Evolutionary conservation across 352 stramenopile genomes (phyloP).

Genomic region (Phytophthora fragariae): DNA sequence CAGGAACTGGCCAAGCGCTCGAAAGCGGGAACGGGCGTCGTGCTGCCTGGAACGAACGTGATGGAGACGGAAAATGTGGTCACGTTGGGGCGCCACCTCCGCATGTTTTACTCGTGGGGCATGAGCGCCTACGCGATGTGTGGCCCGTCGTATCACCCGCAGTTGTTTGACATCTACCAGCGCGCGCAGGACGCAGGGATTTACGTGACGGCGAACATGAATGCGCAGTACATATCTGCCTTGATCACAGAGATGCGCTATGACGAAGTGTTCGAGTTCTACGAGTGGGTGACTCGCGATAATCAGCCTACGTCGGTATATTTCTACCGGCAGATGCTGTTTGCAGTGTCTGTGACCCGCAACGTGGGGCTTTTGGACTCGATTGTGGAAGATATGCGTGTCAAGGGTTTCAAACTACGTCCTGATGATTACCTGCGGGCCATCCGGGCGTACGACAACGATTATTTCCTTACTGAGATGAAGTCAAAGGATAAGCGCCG

Average conservation of each 20-base stretch:
- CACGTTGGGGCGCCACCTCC: slow-evolving; percentile 52
- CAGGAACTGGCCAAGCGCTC: slow-evolving; percentile 37
- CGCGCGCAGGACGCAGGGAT: slow-evolving; percentile 43
- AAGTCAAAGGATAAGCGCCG: slow-evolving; percentile 15
- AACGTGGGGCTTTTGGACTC: slow-evolving; percentile 43
- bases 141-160: slow-evolving; percentile 30
- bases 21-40: slow-evolving; percentile 30
- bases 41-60: slow-evolving; percentile 39
- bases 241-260: slow-evolving; percentile 48
- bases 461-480: slow-evolving; percentile 49
- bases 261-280: slow-evolving; percentile 60
- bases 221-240: slow-evolving; percentile 57
- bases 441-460: slow-evolving; percentile 55
- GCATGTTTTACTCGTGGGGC: slow-evolving; percentile 76
- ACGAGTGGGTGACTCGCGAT: slow-evolving; percentile 45
- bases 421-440: slow-evolving; percentile 58
- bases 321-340: slow-evolving; percentile 70
- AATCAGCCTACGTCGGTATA: slow-evolving; percentile 60
- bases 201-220: slow-evolving; percentile 77
- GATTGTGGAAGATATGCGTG: slow-evolving; percentile 68
- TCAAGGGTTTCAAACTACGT: slow-evolving; percentile 74
- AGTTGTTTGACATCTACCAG: slow-evolving; percentile 63
- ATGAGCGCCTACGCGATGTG: slow-evolving; percentile 52
- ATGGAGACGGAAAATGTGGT: slow-evolving; percentile 47
- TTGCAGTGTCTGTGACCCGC: slow-evolving; percentile 42